Base-by-base conservation (phyloP, 2,329 filamentous ascomycete genomes). In the Neofusicoccum kwambonambiense region DNA sequence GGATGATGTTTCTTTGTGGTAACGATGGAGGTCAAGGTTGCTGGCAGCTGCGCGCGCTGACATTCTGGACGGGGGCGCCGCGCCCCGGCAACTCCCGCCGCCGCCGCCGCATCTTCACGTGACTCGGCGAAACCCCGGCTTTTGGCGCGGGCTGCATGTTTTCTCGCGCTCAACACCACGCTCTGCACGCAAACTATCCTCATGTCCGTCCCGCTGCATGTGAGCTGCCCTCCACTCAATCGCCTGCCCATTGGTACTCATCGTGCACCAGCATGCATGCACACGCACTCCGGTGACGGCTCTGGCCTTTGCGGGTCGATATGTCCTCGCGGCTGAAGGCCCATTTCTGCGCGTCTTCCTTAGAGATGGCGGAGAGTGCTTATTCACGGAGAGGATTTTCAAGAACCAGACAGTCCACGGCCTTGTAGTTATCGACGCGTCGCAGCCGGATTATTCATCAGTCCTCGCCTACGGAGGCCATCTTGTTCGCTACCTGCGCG, bases 351-450 rank as follows among this genome's bases (percentile, higher is more conserved):
- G 70, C 45, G 74, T 79, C 50, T 80, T 81, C 68, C 64, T 73
- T 52, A 67, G 70, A 50, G 65, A 69, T 35, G 67, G 68, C 39
- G 71, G 69, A 17, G 66, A 67, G 15, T 72, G 68, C 57, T 65
- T 77, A 17, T 62, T 66, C 8, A 71, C 73, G 56, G 72, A 84
- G 57, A 76, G 76, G 27, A 77, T 92, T 35, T 93, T 95, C 71
- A 71, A 77, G 15, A 82, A 82, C n/a, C 90, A 94, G 73, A 80
- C 87, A 3, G 86, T 95, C 58, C 92, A 95, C 75, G 91, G 91
- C 2, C 87, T 94, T 62, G 76, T 61, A 41, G 44, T 52, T 34
- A 31, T 64, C 81, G n/a, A 76, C 87, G 31, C 69, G 71, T 60
- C 74, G 69, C 13, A 65, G 66, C 34, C 66, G 68, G 3, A 44